Percentiles rank a stretch among this genome's conserved stretches.
Evolutionary conservation across 331 rosid genomes (phyloP).

Genomic region (Spiraea crenata): DNA sequence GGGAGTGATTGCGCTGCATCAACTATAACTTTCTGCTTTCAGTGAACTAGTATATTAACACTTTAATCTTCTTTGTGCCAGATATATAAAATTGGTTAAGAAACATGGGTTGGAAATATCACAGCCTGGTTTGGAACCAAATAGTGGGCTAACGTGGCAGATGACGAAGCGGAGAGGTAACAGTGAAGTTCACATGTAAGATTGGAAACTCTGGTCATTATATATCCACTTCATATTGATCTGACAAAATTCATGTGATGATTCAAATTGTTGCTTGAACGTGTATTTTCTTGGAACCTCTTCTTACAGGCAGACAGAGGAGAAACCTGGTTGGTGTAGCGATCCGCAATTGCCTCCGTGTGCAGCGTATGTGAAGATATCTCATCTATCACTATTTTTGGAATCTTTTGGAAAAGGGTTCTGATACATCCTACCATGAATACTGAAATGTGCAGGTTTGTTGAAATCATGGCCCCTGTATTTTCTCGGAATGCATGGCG

Average conservation of each 20-base stretch:
- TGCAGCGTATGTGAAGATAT: constrained; percentile 65
- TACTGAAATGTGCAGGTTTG: constrained; percentile 56
- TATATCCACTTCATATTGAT: background rate
- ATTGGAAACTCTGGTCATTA: constrained; percentile 6
- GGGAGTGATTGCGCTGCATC: constrained; percentile 17
- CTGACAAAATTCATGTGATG: constrained; percentile 3
- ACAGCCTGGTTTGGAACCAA: constrained; percentile 81
- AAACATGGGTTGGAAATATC: constrained; percentile 89
- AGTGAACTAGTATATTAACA: constrained; percentile 16
- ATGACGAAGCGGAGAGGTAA: constrained; percentile 68
- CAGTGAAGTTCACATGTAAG: constrained; percentile 81
- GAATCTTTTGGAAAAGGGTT: constrained; percentile 4
- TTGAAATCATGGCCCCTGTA: constrained; percentile 97
- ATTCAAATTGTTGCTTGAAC: constrained; percentile 12
- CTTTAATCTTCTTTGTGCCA: constrained; percentile 26
- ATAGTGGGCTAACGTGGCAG: constrained; percentile 67
- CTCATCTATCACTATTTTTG: background rate
- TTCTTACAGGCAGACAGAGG: constrained; percentile 55
- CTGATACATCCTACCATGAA: constrained; percentile 16
- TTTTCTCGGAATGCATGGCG: constrained; percentile 89
- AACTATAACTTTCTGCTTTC: constrained; percentile 1
- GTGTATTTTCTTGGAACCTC: constrained; percentile 15
- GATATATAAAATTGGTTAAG: constrained; percentile 71
- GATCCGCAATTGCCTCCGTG: constrained; percentile 80
- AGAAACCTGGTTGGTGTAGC: constrained; percentile 73